Evolutionary conservation across 345 rosid species (phyloP).

Genomic region (Syzygium grande): DNA sequence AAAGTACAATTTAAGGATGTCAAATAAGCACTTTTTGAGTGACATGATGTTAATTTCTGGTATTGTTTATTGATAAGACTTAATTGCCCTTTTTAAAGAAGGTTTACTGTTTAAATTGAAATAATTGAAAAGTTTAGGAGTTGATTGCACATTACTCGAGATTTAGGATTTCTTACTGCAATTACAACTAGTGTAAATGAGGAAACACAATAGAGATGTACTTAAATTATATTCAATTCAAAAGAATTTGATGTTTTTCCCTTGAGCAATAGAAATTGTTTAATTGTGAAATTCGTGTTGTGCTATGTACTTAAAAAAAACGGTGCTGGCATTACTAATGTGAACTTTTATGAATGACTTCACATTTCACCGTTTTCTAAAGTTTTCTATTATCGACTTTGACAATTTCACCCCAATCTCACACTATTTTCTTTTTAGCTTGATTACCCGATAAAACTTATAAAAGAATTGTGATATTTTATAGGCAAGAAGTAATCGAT

Average conservation of each 20-base stretch:
- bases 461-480: background rate
- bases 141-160: no score
- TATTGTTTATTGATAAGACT: no score
- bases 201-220: no score
- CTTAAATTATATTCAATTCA: no score
- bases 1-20: no score
- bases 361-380: background rate
- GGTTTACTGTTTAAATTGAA: no score
- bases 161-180: no score
- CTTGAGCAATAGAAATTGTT: background rate
- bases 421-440: background rate
- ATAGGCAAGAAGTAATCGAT: background rate
- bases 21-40: no score
- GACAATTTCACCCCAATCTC: background rate
- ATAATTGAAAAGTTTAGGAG: no score
- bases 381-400: background rate
- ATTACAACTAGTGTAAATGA: no score
- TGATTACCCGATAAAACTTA: background rate
- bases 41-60: no score
- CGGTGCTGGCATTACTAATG: background rate
- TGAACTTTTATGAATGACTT: background rate
- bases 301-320: background rate
- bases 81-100: no score
- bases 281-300: background rate
- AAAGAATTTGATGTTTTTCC: background rate